phyloP scores from a whole-genome alignment of 2,329 filamentous ascomycete species.

The Aspergillus sp. region DNA sequence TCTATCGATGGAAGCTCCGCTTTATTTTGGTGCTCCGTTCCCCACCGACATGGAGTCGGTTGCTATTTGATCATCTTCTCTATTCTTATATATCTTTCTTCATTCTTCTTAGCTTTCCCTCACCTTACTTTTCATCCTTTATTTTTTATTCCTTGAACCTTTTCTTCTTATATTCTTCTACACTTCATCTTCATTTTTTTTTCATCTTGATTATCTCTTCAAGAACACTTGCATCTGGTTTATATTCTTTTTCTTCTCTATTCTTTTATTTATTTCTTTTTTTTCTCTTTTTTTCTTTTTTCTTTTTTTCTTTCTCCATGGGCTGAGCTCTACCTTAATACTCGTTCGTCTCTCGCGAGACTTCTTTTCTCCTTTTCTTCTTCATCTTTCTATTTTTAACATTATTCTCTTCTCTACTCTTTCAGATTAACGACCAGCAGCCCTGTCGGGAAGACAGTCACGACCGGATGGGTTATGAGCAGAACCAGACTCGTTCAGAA shows the following conservation, averaged over 20 bases:
- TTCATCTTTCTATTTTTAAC: neutral
- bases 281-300: neutral
- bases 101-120: slow-evolving; percentile 2
- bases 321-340: too few relatives aligned
- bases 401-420: neutral
- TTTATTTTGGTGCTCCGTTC: slow-evolving; percentile 23
- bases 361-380: neutral
- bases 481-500: slow-evolving; percentile 5
- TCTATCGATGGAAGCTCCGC: slow-evolving; percentile 20
- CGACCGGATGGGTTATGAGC: slow-evolving; percentile 18
- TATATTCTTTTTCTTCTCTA: neutral
- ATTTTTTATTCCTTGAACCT: slow-evolving; percentile 1
- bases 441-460: too few relatives aligned
- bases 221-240: neutral
- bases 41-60: slow-evolving; percentile 29
- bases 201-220: neutral
- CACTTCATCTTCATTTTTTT: slow-evolving; percentile 3
- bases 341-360: too few relatives aligned
- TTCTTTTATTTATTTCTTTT: neutral
- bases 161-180: slow-evolving; percentile 2
- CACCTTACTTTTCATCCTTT: slow-evolving; percentile 7
- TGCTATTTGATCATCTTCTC: slow-evolving; percentile 25
- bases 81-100: neutral
- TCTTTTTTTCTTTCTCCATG: neutral
- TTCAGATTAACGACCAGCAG: too few relatives aligned